Evolutionary conservation across 2,329 filamentous ascomycete species (phyloP).

Genomic region (Ceratocystis smalleyi): DNA sequence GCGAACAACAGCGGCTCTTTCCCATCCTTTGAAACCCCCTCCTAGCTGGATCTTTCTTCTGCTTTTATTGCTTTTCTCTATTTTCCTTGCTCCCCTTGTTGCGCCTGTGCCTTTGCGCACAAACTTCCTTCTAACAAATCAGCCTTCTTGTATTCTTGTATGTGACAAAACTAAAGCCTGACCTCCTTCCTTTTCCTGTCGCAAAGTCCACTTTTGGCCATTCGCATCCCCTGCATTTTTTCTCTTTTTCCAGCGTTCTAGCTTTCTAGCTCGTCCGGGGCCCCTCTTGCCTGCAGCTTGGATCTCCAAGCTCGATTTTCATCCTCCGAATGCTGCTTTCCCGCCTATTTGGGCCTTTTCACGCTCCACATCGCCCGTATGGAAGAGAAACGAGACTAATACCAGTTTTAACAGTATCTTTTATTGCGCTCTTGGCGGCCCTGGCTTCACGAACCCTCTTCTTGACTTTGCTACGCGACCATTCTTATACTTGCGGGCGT

Average conservation of each 20-base stretch:
- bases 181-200: slow-evolving; percentile 14
- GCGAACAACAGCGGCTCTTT: not conserved
- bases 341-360: not conserved
- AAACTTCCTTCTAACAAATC: not conserved
- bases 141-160: not conserved
- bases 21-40: not conserved
- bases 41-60: not conserved
- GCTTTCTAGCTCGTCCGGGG: not conserved
- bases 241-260: not conserved
- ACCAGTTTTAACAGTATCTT: not conserved
- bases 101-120: not conserved
- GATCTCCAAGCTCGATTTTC: slow-evolving; percentile 3
- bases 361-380: too few species aligned
- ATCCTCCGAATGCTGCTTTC: not conserved
- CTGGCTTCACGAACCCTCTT: not conserved
- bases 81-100: not conserved
- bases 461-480: not conserved
- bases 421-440: not conserved
- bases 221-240: slow-evolving; percentile 1
- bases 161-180: slow-evolving; percentile 17
- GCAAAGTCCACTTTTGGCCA: slow-evolving; percentile 3
- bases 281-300: slow-evolving; percentile 2
- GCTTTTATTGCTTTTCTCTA: not conserved
- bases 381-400: not conserved
- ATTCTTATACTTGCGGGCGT: not conserved